A percentile compares a stretch with the other conserved stretches of the same genome.
Conservation (phyloP, 495 filamentous ascomycete species). For the Cudoniella acicularis region DNA sequence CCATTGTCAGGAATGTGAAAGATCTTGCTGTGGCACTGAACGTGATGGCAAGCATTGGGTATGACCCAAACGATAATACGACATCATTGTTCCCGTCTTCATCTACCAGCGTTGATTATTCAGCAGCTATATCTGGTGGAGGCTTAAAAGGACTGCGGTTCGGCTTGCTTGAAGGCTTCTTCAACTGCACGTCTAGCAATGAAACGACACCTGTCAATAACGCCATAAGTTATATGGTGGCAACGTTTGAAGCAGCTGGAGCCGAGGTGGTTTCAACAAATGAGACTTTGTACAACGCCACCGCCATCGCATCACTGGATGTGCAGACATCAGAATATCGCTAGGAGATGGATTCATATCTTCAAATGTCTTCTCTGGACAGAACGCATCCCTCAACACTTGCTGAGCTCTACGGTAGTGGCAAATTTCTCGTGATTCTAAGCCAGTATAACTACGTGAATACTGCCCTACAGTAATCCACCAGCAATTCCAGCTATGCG, state of each 20-base stretch:
- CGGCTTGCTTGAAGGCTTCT: conserved; percentile 46
- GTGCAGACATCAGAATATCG: conserved; percentile 57
- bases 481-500: conserved; percentile 41
- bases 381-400: conserved; percentile 36
- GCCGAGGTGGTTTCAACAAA: conserved; percentile 40
- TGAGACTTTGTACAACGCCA: conserved; percentile 47
- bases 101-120: conserved; percentile 38
- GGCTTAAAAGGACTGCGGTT: conserved; percentile 39
- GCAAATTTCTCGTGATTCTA: conserved; percentile 53
- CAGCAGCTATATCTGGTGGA: conserved; percentile 26
- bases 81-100: conserved; percentile 37
- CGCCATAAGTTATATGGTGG: conserved; percentile 36
- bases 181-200: conserved; percentile 25
- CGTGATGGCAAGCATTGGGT: conserved; percentile 51
- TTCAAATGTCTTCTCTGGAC: conserved; percentile 34
- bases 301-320: conserved; percentile 44
- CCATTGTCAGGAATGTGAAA: conserved; percentile 49
- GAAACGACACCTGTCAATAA: conserved; percentile 54
- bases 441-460: conserved; percentile 50
- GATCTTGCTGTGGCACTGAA: conserved; percentile 54
- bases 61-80: conserved; percentile 40
- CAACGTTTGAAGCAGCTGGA: conserved; percentile 31
- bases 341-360: conserved; percentile 43
- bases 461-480: conserved; percentile 43
- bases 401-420: conserved; percentile 38